Evolutionary conservation across 805 yeast species (phyloP).

Genomic region (Wickerhamomyces queroliae): DNA sequence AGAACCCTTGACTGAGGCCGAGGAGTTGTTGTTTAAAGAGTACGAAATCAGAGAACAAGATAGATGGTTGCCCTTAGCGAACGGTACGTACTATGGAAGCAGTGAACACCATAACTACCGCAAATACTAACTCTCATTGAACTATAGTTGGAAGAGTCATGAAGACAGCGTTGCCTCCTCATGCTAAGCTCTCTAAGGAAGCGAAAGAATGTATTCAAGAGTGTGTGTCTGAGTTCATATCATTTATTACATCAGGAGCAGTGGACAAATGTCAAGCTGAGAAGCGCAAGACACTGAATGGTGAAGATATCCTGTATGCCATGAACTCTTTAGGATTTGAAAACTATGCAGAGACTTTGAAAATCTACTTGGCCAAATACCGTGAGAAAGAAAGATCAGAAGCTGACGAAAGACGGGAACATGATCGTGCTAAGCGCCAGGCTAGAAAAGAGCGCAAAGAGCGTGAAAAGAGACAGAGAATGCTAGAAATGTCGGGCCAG

Average conservation of each 20-base stretch:
- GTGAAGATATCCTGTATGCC: conserved; percentile 70
- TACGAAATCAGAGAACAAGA: conserved; percentile 68
- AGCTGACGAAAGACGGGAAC: conserved; percentile 20
- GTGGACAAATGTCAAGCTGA: conserved; percentile 71
- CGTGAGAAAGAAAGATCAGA: conserved; percentile 36
- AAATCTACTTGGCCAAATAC: conserved; percentile 71
- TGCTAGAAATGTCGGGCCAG: not conserved
- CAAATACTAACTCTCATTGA: conserved; percentile 4
- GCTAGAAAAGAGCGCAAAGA: conserved; percentile 17
- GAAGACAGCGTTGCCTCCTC: conserved; percentile 64
- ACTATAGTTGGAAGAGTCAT: conserved; percentile 57
- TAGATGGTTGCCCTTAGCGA: conserved; percentile 76
- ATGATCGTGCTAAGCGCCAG: conserved; percentile 17
- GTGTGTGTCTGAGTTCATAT: conserved; percentile 76
- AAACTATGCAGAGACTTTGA: conserved; percentile 73
- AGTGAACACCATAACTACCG: not conserved
- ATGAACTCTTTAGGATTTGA: conserved; percentile 75
- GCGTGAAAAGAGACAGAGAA: conserved; percentile 5
- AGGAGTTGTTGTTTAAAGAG: conserved; percentile 19
- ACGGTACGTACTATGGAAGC: conserved; percentile 29
- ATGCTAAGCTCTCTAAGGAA: conserved; percentile 73
- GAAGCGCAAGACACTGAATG: conserved; percentile 72
- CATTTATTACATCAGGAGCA: conserved; percentile 77
- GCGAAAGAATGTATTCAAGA: conserved; percentile 81
- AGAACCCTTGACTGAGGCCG: conserved; percentile 7